Conservation (phyloP, 164 flowering plant species). For the Litsea cubeba region DNA sequence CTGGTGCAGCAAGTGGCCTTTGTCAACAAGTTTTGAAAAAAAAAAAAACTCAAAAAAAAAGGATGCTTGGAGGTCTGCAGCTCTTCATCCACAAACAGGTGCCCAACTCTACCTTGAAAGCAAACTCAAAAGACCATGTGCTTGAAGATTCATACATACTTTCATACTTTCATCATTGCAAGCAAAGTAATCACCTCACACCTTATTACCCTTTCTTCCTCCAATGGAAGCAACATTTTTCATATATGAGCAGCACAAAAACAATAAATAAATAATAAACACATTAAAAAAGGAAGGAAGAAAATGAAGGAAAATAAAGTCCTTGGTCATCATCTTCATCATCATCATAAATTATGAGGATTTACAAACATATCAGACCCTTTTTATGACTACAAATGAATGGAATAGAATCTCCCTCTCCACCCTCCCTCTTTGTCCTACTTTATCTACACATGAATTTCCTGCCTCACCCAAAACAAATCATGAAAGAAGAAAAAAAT, state of each 20-base stretch:
- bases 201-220: background rate
- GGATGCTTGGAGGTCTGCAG: too few species aligned
- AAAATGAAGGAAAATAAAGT: background rate
- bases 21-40: too few species aligned
- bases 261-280: background rate
- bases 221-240: background rate
- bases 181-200: background rate
- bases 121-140: background rate
- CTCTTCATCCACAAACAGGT: background rate
- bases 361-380: slow-evolving; percentile 21
- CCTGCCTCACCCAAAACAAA: background rate
- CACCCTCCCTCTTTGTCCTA: background rate
- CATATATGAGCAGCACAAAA: too few species aligned
- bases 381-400: slow-evolving; percentile 49
- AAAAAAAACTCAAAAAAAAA: too few species aligned
- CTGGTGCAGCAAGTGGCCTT: too few species aligned
- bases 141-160: background rate
- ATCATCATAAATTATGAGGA: slow-evolving; percentile 26
- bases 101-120: background rate
- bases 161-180: background rate
- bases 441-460: slow-evolving; percentile 6
- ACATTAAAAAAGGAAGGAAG: background rate
- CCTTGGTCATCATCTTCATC: background rate
- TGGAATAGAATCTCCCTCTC: slow-evolving; percentile 25
- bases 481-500: slow-evolving; percentile 1